phyloP scores from a whole-genome alignment of 2,329 filamentous ascomycete genomes.

The Leptosphaerulina australis region DNA sequence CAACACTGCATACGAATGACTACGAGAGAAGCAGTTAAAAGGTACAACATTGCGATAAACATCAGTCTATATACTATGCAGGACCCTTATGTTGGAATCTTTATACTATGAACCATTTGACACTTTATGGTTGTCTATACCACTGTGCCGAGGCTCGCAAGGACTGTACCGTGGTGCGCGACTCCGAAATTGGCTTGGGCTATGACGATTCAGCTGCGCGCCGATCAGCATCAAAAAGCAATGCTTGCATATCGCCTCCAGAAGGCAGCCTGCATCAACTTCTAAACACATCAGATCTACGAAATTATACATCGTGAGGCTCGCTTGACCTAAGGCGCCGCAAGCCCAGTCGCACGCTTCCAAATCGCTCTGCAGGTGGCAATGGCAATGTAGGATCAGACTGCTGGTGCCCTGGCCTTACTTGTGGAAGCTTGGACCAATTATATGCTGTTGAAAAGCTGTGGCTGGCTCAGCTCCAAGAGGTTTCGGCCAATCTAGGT shows the following conservation, averaged over 20 bases:
- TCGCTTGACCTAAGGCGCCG: neutral
- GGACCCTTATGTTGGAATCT: neutral
- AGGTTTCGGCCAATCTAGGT: slow-evolving; percentile 4
- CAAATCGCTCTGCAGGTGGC: neutral
- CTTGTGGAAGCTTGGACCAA: slow-evolving; percentile 7
- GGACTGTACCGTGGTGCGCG: slow-evolving; percentile 7
- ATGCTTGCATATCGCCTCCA: neutral
- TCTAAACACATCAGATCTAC: neutral
- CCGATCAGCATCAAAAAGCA: slow-evolving; percentile 19
- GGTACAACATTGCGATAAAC: too few relatives aligned
- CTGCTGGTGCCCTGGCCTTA: slow-evolving; percentile 9
- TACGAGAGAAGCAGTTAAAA: neutral
- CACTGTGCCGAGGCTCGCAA: neutral
- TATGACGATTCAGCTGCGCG: slow-evolving; percentile 16
- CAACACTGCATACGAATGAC: neutral
- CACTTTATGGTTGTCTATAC: neutral
- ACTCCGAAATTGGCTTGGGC: slow-evolving; percentile 12
- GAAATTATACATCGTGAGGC: neutral
- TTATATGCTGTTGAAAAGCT: neutral
- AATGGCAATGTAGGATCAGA: slow-evolving; percentile 4
- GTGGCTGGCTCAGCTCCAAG: slow-evolving; percentile 16
- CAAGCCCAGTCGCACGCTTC: neutral
- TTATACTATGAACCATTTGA: neutral
- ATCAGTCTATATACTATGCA: neutral
- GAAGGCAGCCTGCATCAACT: slow-evolving; percentile 12